Base-by-base conservation (phyloP, 495 filamentous ascomycete species). In the Chaetomium tenue region DNA sequence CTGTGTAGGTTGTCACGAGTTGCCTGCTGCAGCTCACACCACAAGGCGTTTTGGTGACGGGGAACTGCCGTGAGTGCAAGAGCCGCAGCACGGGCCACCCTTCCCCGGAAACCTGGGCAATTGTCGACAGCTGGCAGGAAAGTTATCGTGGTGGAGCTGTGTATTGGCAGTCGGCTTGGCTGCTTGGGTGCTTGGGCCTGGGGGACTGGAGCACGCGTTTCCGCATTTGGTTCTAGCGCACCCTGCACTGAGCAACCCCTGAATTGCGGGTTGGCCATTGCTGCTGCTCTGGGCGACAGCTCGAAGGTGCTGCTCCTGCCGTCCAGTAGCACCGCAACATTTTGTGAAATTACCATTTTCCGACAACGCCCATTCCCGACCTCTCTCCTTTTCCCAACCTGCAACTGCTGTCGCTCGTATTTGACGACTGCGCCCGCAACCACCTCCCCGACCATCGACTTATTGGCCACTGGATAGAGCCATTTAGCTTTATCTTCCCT, bases 281-380 rank as follows among this genome's bases (percentile, higher is more conserved):
- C 67, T 69, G 22, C 12, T 37, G 54, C 58, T 61, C 30, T 52
- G 59, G 60, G 61, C 23, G 60, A 58, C 67, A 66, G 66, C 68
- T 69, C 56, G 25, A 48, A 48, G 40, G 22, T 58, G 39, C 26
- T 20, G 53, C 63, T 68, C 65, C 71, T 71, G 65, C 71, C 13
- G 55, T 58, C 55, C 55, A 58, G 69, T 70, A 64, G 66, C 70
- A 74, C 68, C 63, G 72, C 66, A 75, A 72, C 68, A 70, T 68
- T 70, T 76, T 74, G 70, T 75, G 73, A 76, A 75, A 76, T 76
- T 76, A 66, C 50, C 73, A 74, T 72, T 74, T 75, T 66, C 73
- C 70, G 54, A 69, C 65, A 63, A 68, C 63, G 60, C 61, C 61
- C 61, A 66, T 63, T 65, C 60, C 68, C 68, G 61, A 63, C 61